Evolutionary conservation across 352 stramenopile genomes (phyloP).

Genomic region (Phytophthora syringae): DNA sequence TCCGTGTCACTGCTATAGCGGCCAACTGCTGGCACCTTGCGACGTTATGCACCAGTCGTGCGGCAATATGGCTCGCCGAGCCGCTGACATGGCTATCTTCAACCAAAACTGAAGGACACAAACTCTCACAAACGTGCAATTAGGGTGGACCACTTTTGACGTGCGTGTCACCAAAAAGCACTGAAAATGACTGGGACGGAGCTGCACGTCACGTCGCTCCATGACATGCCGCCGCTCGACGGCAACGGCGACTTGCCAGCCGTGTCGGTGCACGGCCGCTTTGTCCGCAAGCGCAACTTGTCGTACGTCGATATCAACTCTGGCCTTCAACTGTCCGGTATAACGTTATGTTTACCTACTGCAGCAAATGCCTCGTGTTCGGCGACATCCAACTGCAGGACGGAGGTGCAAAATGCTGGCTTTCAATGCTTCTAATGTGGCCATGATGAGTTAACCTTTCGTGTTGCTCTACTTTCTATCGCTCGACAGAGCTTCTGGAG

Average conservation of each 20-base stretch:
- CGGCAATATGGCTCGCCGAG: constrained; percentile 1
- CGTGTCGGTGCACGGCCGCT: constrained; percentile 63
- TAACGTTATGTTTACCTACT: not conserved
- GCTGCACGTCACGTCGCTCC: constrained; percentile 11
- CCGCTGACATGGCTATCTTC: no score
- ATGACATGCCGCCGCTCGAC: constrained; percentile 22
- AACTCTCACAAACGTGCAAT: constrained; percentile 4
- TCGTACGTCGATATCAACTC: constrained; percentile 53
- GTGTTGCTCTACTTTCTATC: not conserved
- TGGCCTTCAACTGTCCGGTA: not conserved
- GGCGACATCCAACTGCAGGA: constrained; percentile 79
- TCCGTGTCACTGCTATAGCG: no score
- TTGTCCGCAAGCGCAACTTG: constrained; percentile 83
- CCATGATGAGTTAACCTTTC: not conserved
- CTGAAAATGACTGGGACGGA: constrained; percentile 31
- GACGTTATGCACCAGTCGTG: not conserved
- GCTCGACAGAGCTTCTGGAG: constrained; percentile 65
- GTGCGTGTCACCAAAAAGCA: not conserved
- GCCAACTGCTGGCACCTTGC: not conserved
- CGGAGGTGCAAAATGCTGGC: constrained; percentile 40
- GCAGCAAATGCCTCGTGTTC: constrained; percentile 84
- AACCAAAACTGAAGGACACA: no score
- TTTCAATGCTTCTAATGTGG: not conserved
- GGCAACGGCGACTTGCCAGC: constrained; percentile 8
- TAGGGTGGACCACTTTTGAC: constrained; percentile 1